Conservation (phyloP, 441 rosid species). For the Pelargonium australe region DNA sequence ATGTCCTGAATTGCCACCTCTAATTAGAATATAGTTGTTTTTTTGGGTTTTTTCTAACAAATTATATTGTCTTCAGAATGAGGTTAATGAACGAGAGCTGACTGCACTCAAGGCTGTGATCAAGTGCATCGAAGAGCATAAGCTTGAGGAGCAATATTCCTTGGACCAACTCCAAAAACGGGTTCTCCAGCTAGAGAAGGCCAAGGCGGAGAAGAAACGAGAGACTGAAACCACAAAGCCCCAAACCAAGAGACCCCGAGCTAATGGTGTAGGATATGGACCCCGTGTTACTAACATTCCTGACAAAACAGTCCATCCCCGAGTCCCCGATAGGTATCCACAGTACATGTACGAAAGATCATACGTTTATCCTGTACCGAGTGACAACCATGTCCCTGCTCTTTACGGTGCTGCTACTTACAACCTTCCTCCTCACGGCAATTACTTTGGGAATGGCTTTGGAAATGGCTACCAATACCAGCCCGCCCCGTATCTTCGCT, state of each 20-base stretch:
- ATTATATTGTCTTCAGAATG: slow-evolving; percentile 40
- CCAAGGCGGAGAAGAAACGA: slow-evolving; percentile 84
- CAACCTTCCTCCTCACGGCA: slow-evolving; percentile 63
- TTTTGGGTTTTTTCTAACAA: not conserved
- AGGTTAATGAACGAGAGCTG: slow-evolving; percentile 78
- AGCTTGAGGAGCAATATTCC: slow-evolving; percentile 76
- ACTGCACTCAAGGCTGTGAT: slow-evolving; percentile 73
- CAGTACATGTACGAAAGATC: slow-evolving; percentile 79
- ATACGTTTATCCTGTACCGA: slow-evolving; percentile 50
- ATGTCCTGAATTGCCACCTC: no score
- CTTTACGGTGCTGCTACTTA: slow-evolving; percentile 51
- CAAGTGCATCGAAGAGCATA: slow-evolving; percentile 91
- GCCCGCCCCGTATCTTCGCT: slow-evolving; percentile 68
- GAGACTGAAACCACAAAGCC: slow-evolving; percentile 80
- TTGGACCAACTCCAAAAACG: slow-evolving; percentile 61
- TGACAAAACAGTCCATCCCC: slow-evolving; percentile 53
- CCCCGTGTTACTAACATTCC: slow-evolving; percentile 44
- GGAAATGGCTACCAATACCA: slow-evolving; percentile 78
- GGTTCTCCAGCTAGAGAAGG: slow-evolving; percentile 79
- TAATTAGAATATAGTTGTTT: no score
- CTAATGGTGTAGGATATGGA: slow-evolving; percentile 46
- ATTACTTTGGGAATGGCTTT: slow-evolving; percentile 75
- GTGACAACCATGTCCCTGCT: slow-evolving; percentile 57
- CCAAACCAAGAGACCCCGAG: slow-evolving; percentile 87
- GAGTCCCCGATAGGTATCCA: slow-evolving; percentile 64